A percentile compares a stretch with the other conserved stretches of the same genome.
These are phyloP conservation scores for Barnettozyma hawaiiensis DNA, from an alignment of 1,139 yeast genomes.

Conservation along the genomic window DNA sequence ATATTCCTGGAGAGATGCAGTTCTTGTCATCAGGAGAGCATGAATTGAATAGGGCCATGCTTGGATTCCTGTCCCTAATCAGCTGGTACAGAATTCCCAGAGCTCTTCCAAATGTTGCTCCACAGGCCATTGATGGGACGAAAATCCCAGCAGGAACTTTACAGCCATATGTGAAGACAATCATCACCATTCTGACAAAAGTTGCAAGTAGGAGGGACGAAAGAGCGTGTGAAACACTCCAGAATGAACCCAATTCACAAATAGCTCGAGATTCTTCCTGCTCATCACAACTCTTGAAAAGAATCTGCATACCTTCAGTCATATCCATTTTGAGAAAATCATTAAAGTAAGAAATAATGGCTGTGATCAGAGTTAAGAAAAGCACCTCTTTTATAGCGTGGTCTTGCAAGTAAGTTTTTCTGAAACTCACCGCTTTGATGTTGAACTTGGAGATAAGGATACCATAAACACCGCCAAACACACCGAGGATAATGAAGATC, in stretches of 20 bases:
- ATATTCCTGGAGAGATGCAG: conserved; percentile 88
- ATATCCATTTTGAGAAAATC: conserved; percentile 78
- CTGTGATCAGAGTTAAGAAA: conserved; percentile 61
- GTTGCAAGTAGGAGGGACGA: conserved; percentile 65
- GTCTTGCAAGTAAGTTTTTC: conserved; percentile 57
- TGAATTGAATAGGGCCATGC: conserved; percentile 40
- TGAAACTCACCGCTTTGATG: conserved; percentile 68
- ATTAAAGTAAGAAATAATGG: conserved; percentile 76
- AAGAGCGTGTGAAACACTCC: conserved; percentile 24
- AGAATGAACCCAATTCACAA: conserved; percentile 42
- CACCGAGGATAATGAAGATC: conserved; percentile 69
- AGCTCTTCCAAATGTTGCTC: conserved; percentile 69
- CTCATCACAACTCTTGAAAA: conserved; percentile 73
- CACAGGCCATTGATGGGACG: conserved; percentile 65
- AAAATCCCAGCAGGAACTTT: conserved; percentile 64
- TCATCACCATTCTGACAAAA: conserved; percentile 58
- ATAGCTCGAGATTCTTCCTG: conserved; percentile 34
- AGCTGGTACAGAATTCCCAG: conserved; percentile 66
- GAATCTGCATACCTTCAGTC: conserved; percentile 90
- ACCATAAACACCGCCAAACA: conserved; percentile 92
- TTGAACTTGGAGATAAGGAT: conserved; percentile 75
- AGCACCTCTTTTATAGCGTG: conserved; percentile 69
- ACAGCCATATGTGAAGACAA: conserved; percentile 74
- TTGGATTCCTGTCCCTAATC: conserved; percentile 40
- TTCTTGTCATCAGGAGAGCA: conserved; percentile 37